Conservation (phyloP, 1,284 basidiomycete genomes). For the Papiliotrema nemorosa region DNA sequence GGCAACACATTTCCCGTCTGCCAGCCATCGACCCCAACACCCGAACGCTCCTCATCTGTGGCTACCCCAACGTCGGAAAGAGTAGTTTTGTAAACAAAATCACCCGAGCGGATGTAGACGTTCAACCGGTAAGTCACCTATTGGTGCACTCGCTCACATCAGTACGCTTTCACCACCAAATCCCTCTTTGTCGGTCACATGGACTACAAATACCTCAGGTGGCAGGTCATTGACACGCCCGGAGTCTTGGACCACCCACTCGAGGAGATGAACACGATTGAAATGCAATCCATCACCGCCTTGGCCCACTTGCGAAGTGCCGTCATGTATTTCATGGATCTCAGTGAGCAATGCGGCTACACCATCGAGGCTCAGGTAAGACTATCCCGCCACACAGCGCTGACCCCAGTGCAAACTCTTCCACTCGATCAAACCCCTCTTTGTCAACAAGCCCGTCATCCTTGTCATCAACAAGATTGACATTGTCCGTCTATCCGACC, state of each 20-base stretch:
- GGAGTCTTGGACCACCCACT: constrained; percentile 83
- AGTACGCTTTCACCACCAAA: constrained; percentile 94
- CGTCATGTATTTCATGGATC: constrained; percentile 94
- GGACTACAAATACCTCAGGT: constrained; percentile 94
- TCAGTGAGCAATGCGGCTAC: constrained; percentile 94
- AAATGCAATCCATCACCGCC: constrained; percentile 98
- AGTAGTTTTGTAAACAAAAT: constrained; percentile 98
- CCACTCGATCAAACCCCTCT: constrained; percentile 95
- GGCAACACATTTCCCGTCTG: constrained; percentile 94
- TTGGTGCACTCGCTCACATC: neutral
- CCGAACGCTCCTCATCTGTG: constrained; percentile 91
- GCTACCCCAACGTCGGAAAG: constrained; percentile 97
- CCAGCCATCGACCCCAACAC: constrained; percentile 88
- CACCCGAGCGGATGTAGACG: constrained; percentile 93
- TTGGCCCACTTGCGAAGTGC: constrained; percentile 88
- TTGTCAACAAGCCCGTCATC: constrained; percentile 82
- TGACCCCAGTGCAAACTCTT: constrained; percentile 80
- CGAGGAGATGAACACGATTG: constrained; percentile 98
- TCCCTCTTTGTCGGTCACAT: constrained; percentile 93
- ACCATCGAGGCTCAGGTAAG: constrained; percentile 83
- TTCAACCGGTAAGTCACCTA: constrained; percentile 62
- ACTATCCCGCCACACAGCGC: constrained; percentile 12
- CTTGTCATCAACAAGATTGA: constrained; percentile 97
- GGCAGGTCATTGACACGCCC: constrained; percentile 96
- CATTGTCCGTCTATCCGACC: constrained; percentile 76